phyloP scores from a whole-genome alignment of 2,329 filamentous ascomycete genomes.

The Claviceps paspali region DNA sequence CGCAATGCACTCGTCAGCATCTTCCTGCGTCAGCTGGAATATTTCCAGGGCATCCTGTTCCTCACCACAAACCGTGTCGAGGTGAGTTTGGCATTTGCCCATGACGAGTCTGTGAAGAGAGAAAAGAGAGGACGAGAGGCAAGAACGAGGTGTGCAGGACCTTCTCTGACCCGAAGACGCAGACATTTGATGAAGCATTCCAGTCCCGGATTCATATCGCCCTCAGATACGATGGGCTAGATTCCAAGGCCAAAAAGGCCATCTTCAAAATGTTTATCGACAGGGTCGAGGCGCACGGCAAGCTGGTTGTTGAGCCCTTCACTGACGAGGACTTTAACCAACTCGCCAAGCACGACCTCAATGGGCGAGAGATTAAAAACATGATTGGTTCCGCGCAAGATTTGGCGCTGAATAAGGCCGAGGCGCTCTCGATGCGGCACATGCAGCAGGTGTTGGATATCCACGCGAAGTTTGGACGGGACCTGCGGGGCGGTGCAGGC shows the following conservation, averaged over 20 bases:
- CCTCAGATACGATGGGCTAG: slow-evolving; percentile 63
- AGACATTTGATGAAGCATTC: slow-evolving; percentile 83
- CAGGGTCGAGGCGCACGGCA: slow-evolving; percentile 51
- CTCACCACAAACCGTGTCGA: slow-evolving; percentile 78
- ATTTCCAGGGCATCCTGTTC: slow-evolving; percentile 84
- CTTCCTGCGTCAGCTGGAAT: slow-evolving; percentile 75
- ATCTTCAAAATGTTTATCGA: slow-evolving; percentile 79
- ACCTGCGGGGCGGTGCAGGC: slow-evolving; percentile 66
- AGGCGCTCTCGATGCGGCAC: slow-evolving; percentile 60
- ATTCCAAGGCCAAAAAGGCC: slow-evolving; percentile 53
- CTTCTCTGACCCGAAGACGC: slow-evolving; percentile 3
- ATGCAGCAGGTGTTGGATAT: slow-evolving; percentile 74
- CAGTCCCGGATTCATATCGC: slow-evolving; percentile 78
- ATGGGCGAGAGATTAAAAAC: slow-evolving; percentile 69
- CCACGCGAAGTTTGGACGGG: slow-evolving; percentile 65
- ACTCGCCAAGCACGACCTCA: slow-evolving; percentile 50
- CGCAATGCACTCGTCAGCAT: slow-evolving; percentile 77
- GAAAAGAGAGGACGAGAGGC: background rate
- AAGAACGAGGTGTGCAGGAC: background rate
- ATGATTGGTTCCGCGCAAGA: slow-evolving; percentile 71
- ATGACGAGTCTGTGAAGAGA: background rate
- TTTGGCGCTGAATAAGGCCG: slow-evolving; percentile 60
- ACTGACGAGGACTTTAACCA: slow-evolving; percentile 50
- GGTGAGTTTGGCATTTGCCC: slow-evolving; percentile 18
- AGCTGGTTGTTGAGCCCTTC: slow-evolving; percentile 44